phyloP scores from a whole-genome alignment of 768 basidiomycete species.

The Rhodocollybia butyracea region DNA sequence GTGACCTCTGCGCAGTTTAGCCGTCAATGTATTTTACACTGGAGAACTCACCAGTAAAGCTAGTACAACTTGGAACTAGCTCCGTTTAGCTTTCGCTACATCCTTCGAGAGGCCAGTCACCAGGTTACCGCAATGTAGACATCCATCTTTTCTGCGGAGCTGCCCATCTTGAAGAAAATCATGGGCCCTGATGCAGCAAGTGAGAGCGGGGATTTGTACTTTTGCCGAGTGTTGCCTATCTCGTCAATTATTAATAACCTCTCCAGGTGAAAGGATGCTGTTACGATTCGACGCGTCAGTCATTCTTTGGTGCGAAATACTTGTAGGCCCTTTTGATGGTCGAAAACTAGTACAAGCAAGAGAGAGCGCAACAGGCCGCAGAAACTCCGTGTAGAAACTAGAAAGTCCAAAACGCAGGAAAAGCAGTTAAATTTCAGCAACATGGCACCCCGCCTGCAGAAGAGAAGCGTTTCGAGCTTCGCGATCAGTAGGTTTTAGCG shows the following conservation, averaged over 20 bases:
- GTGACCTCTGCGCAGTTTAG: constrained; percentile 30
- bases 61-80: constrained; percentile 46
- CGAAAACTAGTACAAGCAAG: no score
- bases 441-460: no score
- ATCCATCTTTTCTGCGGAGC: no score
- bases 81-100: constrained; percentile 45
- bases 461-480: no score
- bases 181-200: constrained; percentile 36
- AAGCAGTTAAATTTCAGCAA: no score
- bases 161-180: constrained; percentile 41
- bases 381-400: no score
- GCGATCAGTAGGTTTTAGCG: no score
- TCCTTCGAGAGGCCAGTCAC: constrained; percentile 48
- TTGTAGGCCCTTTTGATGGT: no score
- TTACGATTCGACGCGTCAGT: constrained; percentile 48
- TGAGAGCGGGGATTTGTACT: constrained; percentile 37
- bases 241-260: constrained; percentile 24
- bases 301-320: constrained; percentile 6
- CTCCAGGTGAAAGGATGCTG: neutral
- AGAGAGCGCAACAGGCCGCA: no score
- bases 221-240: constrained; percentile 21
- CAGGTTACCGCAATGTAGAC: constrained; percentile 40
- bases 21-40: neutral
- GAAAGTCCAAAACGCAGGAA: no score
- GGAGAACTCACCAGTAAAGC: constrained; percentile 33